Evolutionary conservation across 441 rosid genomes (phyloP).

Genomic region (Breynia disticha): DNA sequence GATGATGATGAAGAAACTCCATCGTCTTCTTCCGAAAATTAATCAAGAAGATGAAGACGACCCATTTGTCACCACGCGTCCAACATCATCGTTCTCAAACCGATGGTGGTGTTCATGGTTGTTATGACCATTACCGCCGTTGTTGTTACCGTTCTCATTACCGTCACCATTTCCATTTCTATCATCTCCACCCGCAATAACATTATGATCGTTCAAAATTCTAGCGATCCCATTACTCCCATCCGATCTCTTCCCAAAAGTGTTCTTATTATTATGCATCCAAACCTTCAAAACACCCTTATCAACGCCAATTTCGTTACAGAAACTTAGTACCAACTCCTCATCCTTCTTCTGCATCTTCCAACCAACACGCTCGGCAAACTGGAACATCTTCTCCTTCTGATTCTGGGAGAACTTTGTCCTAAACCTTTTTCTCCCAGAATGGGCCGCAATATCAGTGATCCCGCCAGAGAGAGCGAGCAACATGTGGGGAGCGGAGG

Average conservation of each 20-base stretch:
- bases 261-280: constrained; percentile 95
- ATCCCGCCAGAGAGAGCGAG: constrained; percentile 46
- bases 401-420: constrained; percentile 64
- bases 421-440: constrained; percentile 55
- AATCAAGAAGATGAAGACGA: constrained; percentile 70
- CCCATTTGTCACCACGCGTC: constrained; percentile 43
- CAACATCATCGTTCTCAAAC: constrained; percentile 38
- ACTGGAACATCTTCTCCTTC: constrained; percentile 73
- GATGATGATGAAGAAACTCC: not conserved
- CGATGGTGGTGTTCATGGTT: constrained; percentile 12
- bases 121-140: constrained; percentile 17
- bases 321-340: constrained; percentile 43
- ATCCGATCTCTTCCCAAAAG: constrained; percentile 32
- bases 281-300: constrained; percentile 70
- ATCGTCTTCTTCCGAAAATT: constrained; percentile 13
- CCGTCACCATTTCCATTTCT: constrained; percentile 8
- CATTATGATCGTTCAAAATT: not conserved
- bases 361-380: constrained; percentile 77
- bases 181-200: not conserved
- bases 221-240: constrained; percentile 9
- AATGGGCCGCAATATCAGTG: constrained; percentile 16
- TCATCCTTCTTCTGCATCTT: constrained; percentile 77
- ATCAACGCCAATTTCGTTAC: constrained; percentile 61
- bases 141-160: too few species aligned
- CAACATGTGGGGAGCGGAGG: constrained; percentile 70